Conservation (phyloP, 2,329 filamentous ascomycete species). For the Plenodomus biglobosus region DNA sequence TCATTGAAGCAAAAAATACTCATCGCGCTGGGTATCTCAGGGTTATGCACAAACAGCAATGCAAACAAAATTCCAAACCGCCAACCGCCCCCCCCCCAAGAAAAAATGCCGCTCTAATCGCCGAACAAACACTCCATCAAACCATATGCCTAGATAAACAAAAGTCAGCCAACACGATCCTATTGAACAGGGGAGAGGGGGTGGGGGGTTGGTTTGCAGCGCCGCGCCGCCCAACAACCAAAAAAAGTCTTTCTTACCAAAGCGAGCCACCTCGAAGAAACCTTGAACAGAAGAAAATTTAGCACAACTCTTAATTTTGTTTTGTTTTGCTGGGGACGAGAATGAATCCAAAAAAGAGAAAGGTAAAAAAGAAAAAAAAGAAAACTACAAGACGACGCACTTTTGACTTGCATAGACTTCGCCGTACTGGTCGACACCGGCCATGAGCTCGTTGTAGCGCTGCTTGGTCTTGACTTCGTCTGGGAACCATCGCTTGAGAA, state of each 20-base stretch:
- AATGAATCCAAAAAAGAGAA: too few species aligned
- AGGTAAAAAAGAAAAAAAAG: not conserved
- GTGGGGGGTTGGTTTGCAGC: too few species aligned
- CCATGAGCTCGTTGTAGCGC: conserved; percentile 71
- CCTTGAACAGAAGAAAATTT: conserved; percentile 10
- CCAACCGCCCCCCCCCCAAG: too few species aligned
- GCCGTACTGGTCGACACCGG: conserved; percentile 72
- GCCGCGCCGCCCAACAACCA: not conserved
- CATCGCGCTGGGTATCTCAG: too few species aligned
- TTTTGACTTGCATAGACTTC: conserved; percentile 60
- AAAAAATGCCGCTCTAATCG: too few species aligned
- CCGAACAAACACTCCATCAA: too few species aligned
- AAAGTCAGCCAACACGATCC: not conserved
- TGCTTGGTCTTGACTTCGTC: conserved; percentile 65
- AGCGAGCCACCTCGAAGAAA: conserved; percentile 19
- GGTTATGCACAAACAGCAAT: too few species aligned
- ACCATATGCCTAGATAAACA: not conserved
- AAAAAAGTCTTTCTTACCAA: conserved; percentile 8
- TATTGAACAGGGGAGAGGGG: too few species aligned
- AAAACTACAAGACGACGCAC: conserved; percentile 61
- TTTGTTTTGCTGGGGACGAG: too few species aligned
- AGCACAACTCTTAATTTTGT: conserved; percentile 5
- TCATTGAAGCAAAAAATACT: too few species aligned
- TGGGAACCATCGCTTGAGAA: conserved; percentile 75
- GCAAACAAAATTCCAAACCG: too few species aligned